Evolutionary conservation across 2,329 filamentous ascomycete genomes (phyloP).

Genomic region (Penicillium sp.): DNA sequence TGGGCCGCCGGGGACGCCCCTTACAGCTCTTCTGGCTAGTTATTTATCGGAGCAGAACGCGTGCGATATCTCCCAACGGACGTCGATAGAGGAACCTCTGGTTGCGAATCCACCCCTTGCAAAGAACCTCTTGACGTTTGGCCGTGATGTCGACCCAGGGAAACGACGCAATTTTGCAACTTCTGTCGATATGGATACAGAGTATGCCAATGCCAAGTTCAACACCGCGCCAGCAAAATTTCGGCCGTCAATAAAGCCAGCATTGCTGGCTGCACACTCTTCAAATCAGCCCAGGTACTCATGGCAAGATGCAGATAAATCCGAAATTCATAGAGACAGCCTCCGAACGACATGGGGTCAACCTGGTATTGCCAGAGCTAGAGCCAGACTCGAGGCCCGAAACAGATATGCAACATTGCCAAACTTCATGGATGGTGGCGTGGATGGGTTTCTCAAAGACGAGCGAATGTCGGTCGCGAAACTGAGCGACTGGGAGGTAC

Average conservation of each 20-base stretch:
- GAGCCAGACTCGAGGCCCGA: neutral
- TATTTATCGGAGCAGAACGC: constrained; percentile 19
- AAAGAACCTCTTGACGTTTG: neutral
- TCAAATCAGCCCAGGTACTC: constrained; percentile 6
- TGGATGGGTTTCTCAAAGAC: neutral
- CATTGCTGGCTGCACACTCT: neutral
- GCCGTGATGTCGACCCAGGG: neutral
- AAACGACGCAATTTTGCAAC: neutral
- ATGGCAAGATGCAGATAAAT: neutral
- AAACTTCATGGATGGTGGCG: neutral
- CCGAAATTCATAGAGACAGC: neutral
- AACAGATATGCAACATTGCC: neutral
- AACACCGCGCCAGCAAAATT: constrained; percentile 9
- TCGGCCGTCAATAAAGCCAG: neutral
- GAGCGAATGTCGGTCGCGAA: constrained; percentile 8
- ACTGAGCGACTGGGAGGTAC: constrained; percentile 43
- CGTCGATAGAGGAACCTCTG: too few relatives aligned
- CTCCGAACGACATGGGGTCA: neutral
- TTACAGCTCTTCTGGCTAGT: constrained; percentile 32
- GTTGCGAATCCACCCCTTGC: neutral
- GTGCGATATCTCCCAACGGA: neutral
- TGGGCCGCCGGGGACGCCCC: constrained; percentile 44
- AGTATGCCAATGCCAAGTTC: constrained; percentile 1
- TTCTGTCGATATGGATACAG: neutral
- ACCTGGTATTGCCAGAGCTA: neutral